Evolutionary conservation across 306 rosid genomes (phyloP).

Genomic region (Rubus idaeus): DNA sequence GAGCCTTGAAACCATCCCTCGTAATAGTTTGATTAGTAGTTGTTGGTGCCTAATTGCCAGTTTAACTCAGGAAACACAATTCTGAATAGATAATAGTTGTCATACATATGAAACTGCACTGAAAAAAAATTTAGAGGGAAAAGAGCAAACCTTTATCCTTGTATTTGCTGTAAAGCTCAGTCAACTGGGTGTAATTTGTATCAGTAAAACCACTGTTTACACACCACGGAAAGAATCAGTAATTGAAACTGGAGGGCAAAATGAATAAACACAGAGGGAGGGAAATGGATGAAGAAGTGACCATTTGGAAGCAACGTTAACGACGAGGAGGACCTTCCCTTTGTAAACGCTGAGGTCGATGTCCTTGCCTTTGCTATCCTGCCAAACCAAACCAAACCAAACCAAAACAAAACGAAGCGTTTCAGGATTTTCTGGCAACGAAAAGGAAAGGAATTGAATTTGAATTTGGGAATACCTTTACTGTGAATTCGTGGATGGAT

Average conservation of each 20-base stretch:
- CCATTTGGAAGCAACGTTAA: constrained; percentile 99
- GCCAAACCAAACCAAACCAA: constrained; percentile 25
- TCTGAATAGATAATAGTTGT: background rate
- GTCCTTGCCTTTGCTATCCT: constrained; percentile 73
- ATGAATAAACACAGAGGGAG: no score
- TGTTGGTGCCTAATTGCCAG: background rate
- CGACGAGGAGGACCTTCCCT: constrained; percentile 81
- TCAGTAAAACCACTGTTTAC: constrained; percentile 69
- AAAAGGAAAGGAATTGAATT: background rate
- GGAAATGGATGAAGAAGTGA: constrained; percentile 12
- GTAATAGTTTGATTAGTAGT: background rate
- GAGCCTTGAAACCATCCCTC: background rate
- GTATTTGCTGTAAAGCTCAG: constrained; percentile 68
- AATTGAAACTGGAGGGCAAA: no score
- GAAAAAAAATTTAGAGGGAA: background rate
- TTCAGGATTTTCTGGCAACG: background rate
- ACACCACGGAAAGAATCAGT: background rate
- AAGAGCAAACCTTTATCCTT: constrained; percentile 54
- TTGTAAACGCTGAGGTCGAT: constrained; percentile 65
- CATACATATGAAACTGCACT: background rate
- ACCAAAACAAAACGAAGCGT: background rate
- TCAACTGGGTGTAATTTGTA: constrained; percentile 73
- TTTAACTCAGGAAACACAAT: background rate
- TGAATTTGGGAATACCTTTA: constrained; percentile 50
- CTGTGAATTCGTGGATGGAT: constrained; percentile 76